Percentiles rank a stretch among this genome's conserved stretches.
These are phyloP conservation scores for Mortierella sp. DNA, from an alignment of 371 early-diverging fungal species.

Conservation along the genomic window DNA sequence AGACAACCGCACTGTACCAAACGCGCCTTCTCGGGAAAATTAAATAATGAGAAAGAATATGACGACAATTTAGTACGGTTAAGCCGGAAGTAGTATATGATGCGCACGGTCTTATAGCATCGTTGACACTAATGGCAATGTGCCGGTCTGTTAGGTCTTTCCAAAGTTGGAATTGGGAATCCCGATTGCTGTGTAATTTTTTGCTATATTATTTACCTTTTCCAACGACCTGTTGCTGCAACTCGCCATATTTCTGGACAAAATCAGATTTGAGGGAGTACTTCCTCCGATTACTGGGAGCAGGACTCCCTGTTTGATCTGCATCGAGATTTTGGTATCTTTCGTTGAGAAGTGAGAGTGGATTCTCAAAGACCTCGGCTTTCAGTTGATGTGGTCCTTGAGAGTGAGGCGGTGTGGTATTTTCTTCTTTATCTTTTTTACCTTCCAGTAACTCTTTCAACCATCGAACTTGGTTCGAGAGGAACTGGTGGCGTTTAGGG, in stretches of 20 bases:
- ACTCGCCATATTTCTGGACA: constrained; percentile 55
- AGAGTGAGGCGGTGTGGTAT: neutral
- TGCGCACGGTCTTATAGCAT: neutral
- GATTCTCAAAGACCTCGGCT: constrained; percentile 36
- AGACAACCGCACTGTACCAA: too few relatives aligned
- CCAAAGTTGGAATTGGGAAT: constrained; percentile 29
- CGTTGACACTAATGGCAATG: too few relatives aligned
- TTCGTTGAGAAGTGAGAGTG: constrained; percentile 39
- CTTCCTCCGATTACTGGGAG: constrained; percentile 8
- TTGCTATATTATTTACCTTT: constrained; percentile 40
- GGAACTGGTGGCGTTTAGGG: constrained; percentile 39
- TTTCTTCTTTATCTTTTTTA: constrained; percentile 26
- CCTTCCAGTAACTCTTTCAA: constrained; percentile 44
- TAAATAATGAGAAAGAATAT: neutral
- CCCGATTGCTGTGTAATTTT: neutral
- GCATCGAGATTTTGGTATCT: constrained; percentile 36
- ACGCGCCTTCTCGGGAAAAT: constrained; percentile 19
- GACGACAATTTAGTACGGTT: neutral
- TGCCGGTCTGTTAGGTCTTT: neutral
- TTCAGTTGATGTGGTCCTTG: constrained; percentile 12
- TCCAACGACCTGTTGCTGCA: constrained; percentile 55
- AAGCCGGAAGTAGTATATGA: neutral
- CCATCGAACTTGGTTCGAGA: constrained; percentile 43
- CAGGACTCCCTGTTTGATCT: constrained; percentile 28
- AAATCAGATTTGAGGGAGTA: constrained; percentile 23